phyloP scores from a whole-genome alignment of 2,329 filamentous ascomycete species.

The Aspergillus latus region DNA sequence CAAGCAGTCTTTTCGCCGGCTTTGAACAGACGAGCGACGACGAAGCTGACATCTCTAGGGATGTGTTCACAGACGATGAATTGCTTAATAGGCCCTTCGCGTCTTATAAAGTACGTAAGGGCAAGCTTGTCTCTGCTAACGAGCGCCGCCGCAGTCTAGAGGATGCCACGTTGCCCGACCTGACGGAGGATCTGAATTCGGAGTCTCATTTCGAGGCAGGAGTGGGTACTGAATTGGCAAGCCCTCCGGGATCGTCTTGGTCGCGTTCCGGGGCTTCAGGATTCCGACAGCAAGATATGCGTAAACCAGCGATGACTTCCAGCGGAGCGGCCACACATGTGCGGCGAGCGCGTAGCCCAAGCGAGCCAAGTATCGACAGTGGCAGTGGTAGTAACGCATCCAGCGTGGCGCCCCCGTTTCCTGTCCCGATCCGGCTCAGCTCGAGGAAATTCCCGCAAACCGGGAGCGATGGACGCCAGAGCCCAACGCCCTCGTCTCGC shows the following conservation, averaged over 20 bases:
- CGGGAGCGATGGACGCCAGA: conserved; percentile 73
- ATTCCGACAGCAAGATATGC: conserved; percentile 62
- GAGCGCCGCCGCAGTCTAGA: conserved; percentile 33
- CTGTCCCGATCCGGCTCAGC: conserved; percentile 84
- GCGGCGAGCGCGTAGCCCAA: conserved; percentile 56
- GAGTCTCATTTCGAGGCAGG: conserved; percentile 29
- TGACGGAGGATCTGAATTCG: conserved; percentile 38
- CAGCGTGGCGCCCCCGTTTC: conserved; percentile 71
- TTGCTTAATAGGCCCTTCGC: conserved; percentile 47
- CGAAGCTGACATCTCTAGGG: conserved; percentile 28
- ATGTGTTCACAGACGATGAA: conserved; percentile 47
- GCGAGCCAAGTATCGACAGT: conserved; percentile 45
- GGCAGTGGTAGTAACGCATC: conserved; percentile 37
- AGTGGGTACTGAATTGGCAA: conserved; percentile 10
- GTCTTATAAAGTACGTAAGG: conserved; percentile 43
- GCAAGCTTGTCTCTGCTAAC: conserved; percentile 43
- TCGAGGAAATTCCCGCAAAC: conserved; percentile 71
- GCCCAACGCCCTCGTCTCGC: conserved; percentile 64
- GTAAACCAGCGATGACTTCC: conserved; percentile 76
- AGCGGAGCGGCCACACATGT: conserved; percentile 72
- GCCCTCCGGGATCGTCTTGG: conserved; percentile 14
- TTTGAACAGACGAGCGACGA: conserved; percentile 69
- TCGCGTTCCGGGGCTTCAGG: conserved; percentile 40
- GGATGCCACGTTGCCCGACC: conserved; percentile 35
- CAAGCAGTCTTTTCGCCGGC: conserved; percentile 82